Evolutionary conservation across 2,329 filamentous ascomycete species (phyloP), one percentile per base, ranked within the genome.

Genomic region (Calonectria hawksworthii): DNA sequence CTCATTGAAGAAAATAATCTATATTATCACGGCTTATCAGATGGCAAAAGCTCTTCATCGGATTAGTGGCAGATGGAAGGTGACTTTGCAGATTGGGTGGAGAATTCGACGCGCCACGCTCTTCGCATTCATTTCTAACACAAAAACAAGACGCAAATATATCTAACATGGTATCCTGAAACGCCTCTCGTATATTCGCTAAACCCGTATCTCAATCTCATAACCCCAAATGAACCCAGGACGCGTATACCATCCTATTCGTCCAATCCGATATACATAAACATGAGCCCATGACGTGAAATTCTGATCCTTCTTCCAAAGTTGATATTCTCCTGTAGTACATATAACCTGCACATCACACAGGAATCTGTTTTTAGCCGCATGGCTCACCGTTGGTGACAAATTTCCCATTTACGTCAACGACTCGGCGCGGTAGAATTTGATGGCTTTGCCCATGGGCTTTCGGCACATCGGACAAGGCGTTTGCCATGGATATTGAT

Each of bases 391-490:
- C 41, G n/a, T 23, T 5, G 21, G n/a, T 23, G 9, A 5, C 9
- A 4, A 47, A 7, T 23, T 6, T 6, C 7, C 18, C 21, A 47
- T 11, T 5, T 47, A 47, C 9, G 41, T 10, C 41, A n/a, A 28
- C n/a, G 36, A 23, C 13, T 68, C 36, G 21, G 34, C 9, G 10
- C 23, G 38, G 18, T 64, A 68, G 11, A 74, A 18, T 28, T 51
- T 66, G 10, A 66, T 70, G 2, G 61, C 26, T 16, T 52, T 66
- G 10, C 72, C 72, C 67, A 74, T 74, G 13, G 72, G 38, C 7
- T 54, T 59, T 34, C 72, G 59, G 30, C 72, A 74, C 72, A 74
- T 67, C 0, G 72, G 72, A 36, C 72, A 74, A 4, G 67, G 72
- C 3, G 72, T 52, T 30, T 36, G 28, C n/a, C 14, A 61, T 1